Evolutionary conservation across 495 filamentous ascomycete species (phyloP), one percentile per base, ranked within the genome.

Genomic region (Bathelium albidoporum): DNA sequence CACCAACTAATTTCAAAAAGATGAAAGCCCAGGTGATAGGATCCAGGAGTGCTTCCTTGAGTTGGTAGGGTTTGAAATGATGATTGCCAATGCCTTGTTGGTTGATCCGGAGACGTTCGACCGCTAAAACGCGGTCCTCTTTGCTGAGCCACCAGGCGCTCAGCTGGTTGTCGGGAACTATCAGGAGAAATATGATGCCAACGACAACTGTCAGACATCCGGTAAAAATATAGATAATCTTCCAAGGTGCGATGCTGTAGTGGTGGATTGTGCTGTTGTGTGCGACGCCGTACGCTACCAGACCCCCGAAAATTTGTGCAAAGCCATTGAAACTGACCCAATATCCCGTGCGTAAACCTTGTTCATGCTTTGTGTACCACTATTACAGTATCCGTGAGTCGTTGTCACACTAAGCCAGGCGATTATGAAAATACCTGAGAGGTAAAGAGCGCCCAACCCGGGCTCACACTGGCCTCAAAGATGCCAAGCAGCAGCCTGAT

Each of bases 151-250:
- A 88, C 31, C 82, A 78, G 10, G 83, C 83, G 66, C 86, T 85
- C 59, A 85, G 71, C 62, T 87, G 86, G 64, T 76, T 87, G 66
- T 89, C 86, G 0, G 85, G 86, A 59, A 89, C 75, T 31, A 85
- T 69, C 69, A 77, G 83, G n/a, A 85, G 73, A 65, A 88, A 85
- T 7, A 83, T 32, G 12, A 80, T 49, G 24, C 85, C 83, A 59
- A 86, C 74, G 0, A 72, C 67, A 2, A 80, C 69, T 10, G 85
- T 88, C 36, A 86, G 71, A 0, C 86, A 73, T 0, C 86, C 85
- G 0, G 81, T 84, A 28, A 85, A 77, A 1, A 88, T 77, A 71
- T 87, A 88, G 1, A 87, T 72, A 41, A 88, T 81, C 72, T 85
- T 85, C 85, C 85, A 87, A 0, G 83, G 76, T 32, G 78, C 79